phyloP scores from a whole-genome alignment of 1,284 basidiomycete genomes.

The Apiotrichum sp. region DNA sequence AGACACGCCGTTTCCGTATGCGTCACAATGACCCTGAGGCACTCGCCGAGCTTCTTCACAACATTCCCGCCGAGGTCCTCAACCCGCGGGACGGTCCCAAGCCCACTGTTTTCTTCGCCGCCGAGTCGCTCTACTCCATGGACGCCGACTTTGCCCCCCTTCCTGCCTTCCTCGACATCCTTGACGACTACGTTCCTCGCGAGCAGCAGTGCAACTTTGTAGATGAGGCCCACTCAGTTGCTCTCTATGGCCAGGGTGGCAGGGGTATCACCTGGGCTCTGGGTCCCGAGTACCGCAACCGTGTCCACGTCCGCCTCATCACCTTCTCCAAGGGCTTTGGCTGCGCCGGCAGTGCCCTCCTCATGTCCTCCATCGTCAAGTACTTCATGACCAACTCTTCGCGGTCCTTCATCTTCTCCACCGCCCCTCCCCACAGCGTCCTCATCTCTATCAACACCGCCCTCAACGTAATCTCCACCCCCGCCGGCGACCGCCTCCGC shows the following conservation, averaged over 20 bases:
- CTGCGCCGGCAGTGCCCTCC: not conserved
- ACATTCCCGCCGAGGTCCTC: not conserved
- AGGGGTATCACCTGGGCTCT: not conserved
- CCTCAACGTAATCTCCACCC: not conserved
- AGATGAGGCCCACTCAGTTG: not conserved
- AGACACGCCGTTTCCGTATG: not conserved
- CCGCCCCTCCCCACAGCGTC: not conserved
- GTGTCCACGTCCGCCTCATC: not conserved
- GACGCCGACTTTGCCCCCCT: not conserved
- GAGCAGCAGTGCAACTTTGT: slow-evolving; percentile 1
- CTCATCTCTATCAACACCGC: not conserved
- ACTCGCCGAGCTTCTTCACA: not conserved
- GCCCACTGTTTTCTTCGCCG: not conserved
- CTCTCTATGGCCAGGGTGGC: not conserved
- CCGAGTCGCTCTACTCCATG: not conserved
- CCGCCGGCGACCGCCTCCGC: not conserved
- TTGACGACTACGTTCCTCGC: not conserved
- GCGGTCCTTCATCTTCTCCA: not conserved
- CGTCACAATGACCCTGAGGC: not conserved
- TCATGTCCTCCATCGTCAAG: not conserved
- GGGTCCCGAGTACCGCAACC: not conserved
- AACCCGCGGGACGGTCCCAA: not conserved
- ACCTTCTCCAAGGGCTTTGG: not conserved
- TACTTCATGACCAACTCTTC: not conserved
- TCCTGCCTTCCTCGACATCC: not conserved